Conservation (phyloP, 495 filamentous ascomycete species). For the Podospora appendiculata region DNA sequence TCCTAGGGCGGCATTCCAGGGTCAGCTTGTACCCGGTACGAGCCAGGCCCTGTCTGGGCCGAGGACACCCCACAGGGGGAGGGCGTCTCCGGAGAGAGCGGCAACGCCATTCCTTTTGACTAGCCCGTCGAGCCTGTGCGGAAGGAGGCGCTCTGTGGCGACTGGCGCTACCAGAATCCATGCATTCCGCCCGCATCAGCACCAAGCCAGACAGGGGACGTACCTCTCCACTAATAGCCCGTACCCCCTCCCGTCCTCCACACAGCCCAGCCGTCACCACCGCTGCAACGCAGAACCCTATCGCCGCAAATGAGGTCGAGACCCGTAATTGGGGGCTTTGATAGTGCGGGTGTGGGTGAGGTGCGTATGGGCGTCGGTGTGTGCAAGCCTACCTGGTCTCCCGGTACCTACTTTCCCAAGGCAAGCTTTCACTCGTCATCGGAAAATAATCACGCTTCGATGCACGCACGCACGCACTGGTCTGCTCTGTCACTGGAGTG, state of each 20-base stretch:
- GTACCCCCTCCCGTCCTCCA: slow-evolving; percentile 10
- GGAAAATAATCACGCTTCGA: slow-evolving; percentile 5
- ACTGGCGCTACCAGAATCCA: slow-evolving; percentile 15
- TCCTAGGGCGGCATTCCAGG: slow-evolving; percentile 10
- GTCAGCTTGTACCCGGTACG: slow-evolving; percentile 17
- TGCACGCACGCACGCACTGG: no score
- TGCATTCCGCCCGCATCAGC: slow-evolving; percentile 19
- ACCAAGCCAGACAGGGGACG: slow-evolving; percentile 12
- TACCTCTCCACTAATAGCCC: neutral
- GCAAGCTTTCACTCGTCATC: slow-evolving; percentile 1
- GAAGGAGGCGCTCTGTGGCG: slow-evolving; percentile 18
- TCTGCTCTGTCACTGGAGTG: no score
- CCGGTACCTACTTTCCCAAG: no score
- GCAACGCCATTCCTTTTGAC: slow-evolving; percentile 22
- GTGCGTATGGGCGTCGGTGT: neutral
- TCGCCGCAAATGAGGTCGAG: slow-evolving; percentile 18
- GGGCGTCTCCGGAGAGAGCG: slow-evolving; percentile 27
- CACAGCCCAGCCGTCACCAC: slow-evolving; percentile 14
- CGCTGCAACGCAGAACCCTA: slow-evolving; percentile 15
- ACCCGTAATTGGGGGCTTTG: slow-evolving; percentile 12
- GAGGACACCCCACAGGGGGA: slow-evolving; percentile 17
- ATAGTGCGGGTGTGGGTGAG: slow-evolving; percentile 1
- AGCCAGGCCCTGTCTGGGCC: slow-evolving; percentile 7
- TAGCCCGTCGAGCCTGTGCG: slow-evolving; percentile 3
- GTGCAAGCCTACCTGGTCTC: neutral